Conservation (phyloP, 441 rosid genomes). For the Codiaeum variegatum region DNA sequence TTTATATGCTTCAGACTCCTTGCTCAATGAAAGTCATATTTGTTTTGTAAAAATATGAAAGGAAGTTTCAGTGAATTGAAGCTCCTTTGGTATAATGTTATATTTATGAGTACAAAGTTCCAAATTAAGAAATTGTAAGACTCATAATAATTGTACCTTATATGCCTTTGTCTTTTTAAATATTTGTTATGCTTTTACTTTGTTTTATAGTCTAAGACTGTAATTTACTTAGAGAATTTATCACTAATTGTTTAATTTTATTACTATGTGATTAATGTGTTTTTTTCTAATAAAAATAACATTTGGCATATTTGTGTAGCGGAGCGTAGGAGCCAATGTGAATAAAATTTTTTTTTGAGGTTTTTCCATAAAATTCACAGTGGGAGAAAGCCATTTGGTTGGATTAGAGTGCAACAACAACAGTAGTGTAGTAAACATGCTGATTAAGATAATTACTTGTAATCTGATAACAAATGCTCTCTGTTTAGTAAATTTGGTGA, state of each 20-base stretch:
- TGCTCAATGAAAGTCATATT: background rate
- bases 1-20: background rate
- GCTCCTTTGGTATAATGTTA: background rate
- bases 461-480: background rate
- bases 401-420: no score
- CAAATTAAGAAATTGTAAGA: background rate
- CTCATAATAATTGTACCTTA: background rate
- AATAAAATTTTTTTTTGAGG: constrained; percentile 90
- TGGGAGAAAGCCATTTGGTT: constrained; percentile 77
- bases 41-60: background rate
- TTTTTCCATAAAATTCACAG: constrained; percentile 79
- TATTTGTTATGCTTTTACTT: background rate
- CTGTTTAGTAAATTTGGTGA: background rate
- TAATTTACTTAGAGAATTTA: background rate
- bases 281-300: background rate
- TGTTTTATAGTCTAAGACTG: background rate
- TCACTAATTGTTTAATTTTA: background rate
- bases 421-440: constrained; percentile 64
- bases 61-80: background rate
- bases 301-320: constrained; percentile 25
- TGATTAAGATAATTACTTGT: constrained; percentile 51
- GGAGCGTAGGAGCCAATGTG: constrained; percentile 83
- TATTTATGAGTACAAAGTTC: background rate
- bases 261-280: background rate
- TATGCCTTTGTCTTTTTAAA: background rate